phyloP scores from a whole-genome alignment of 495 filamentous ascomycete species.

The Schizothecium vesticola region DNA sequence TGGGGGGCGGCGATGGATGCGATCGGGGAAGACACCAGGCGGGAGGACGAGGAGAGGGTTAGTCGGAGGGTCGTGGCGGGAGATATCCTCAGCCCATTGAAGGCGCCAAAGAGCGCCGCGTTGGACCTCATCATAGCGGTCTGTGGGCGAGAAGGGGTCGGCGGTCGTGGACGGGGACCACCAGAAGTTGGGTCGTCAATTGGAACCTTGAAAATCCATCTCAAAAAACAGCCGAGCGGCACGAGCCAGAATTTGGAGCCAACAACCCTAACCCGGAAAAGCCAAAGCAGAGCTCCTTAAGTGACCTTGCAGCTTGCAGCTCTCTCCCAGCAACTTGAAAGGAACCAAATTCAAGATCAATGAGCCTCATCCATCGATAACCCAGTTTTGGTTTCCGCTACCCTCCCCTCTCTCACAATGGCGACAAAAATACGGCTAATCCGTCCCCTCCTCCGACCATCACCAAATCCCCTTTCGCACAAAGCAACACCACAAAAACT shows the following conservation, averaged over 20 bases:
- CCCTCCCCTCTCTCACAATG: neutral
- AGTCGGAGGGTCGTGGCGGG: conserved; percentile 25
- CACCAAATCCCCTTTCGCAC: neutral
- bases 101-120: conserved; percentile 36
- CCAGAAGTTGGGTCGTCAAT: neutral
- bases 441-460: neutral
- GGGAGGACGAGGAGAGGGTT: conserved; percentile 24
- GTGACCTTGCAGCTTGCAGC: neutral
- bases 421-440: neutral
- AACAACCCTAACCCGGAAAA: conserved; percentile 5
- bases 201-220: conserved; percentile 12
- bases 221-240: conserved; percentile 1
- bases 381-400: neutral
- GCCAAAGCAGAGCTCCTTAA: neutral
- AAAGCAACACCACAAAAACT: neutral
- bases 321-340: neutral
- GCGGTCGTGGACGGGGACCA: neutral
- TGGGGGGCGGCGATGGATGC: conserved; percentile 18
- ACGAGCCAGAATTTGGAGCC: neutral
- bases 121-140: conserved; percentile 36
- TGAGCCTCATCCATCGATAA: neutral
- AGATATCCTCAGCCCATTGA: conserved; percentile 40
- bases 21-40: conserved; percentile 6
- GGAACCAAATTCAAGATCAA: neutral
- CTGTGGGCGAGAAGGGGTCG: conserved; percentile 1